Evolutionary conservation across 2,329 filamentous ascomycete species (phyloP), one percentile per base, ranked within the genome.

Genomic region (Tolypocladium album): DNA sequence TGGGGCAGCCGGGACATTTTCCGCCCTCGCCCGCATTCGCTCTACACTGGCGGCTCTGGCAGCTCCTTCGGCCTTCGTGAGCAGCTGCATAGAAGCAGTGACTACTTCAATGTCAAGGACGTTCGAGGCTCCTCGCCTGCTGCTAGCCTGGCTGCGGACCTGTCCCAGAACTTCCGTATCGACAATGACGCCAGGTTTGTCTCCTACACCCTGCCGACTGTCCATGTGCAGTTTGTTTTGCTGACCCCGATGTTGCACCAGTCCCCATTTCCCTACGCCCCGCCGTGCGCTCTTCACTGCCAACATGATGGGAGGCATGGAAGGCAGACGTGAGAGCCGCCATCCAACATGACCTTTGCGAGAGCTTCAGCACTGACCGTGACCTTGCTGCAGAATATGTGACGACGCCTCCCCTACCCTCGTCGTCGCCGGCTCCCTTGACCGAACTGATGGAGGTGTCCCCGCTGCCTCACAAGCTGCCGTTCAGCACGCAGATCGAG

Each of bases 121-220:
- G 79, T 90, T 68, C 85, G 86, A 66, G 90, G 91, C 56, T 96
- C 92, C 24, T 99, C 94, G 60, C 94, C 94, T 7, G 92, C 92
- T 42, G 87, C 91, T 58, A 96, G 90, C 70, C 79, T 99, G 67
- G 93, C 92, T 50, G 92, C 92, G 63, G 94, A 99, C 76, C 82
- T 97, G 68, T 97, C 92, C 61, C 92, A 96, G 72, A 99, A 97
- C 79, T 96, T 97, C 73, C 89, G 93, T 72, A 89, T 97, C 72
- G 92, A 97, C 75, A 91, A 76, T 62, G 81, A 85, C 60, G 74
- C 88, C 70, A 97, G 92, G 93, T 97, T 80, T 67, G 82, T 78
- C 27, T 20, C 55, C 20, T 43, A n/a, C 27, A 22, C 24, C 24
- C 39, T 40, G 2, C 43, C 36, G n/a, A 55, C 9, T 22, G 7